Percentiles rank a stretch among this genome's conserved stretches.
Evolutionary conservation across 805 yeast species (phyloP).

Genomic region (Kluyveromyces wickerhamii): DNA sequence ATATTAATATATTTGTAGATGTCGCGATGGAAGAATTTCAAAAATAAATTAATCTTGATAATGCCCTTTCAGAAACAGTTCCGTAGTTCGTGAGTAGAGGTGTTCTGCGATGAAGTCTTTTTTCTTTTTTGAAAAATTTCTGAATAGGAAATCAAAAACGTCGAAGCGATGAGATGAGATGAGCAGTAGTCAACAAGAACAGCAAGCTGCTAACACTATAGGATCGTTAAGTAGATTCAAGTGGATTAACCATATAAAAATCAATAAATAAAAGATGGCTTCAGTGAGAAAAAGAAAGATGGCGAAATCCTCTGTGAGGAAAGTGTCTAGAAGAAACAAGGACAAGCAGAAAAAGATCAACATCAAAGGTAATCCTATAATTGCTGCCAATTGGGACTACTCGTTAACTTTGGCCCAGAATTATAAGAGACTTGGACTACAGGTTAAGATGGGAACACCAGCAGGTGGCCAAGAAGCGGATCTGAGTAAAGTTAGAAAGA

Average conservation of each 20-base stretch:
- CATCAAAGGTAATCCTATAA: conserved; percentile 66
- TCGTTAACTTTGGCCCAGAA: conserved; percentile 76
- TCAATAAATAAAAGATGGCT: conserved; percentile 34
- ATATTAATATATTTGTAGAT: no score
- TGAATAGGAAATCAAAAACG: background rate
- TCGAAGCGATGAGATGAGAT: conserved; percentile 6
- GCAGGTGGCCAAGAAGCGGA: conserved; percentile 79
- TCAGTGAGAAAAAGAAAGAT: conserved; percentile 83
- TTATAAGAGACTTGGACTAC: conserved; percentile 73
- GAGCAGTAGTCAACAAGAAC: conserved; percentile 1
- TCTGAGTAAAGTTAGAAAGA: conserved; percentile 33
- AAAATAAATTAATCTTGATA: no score
- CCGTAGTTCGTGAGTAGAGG: no score
- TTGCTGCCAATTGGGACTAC: conserved; percentile 87
- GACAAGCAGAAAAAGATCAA: conserved; percentile 62
- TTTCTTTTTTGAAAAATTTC: conserved; percentile 5
- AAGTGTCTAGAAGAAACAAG: conserved; percentile 61
- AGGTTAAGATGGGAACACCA: conserved; percentile 52
- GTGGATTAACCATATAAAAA: background rate
- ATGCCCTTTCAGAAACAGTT: no score
- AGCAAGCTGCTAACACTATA: background rate
- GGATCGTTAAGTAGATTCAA: background rate
- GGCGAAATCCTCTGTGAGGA: conserved; percentile 61
- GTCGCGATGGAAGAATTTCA: no score
- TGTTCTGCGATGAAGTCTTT: no score